Conservation (phyloP, 192 early-diverging fungal species). For the Coemansia sp. region DNA sequence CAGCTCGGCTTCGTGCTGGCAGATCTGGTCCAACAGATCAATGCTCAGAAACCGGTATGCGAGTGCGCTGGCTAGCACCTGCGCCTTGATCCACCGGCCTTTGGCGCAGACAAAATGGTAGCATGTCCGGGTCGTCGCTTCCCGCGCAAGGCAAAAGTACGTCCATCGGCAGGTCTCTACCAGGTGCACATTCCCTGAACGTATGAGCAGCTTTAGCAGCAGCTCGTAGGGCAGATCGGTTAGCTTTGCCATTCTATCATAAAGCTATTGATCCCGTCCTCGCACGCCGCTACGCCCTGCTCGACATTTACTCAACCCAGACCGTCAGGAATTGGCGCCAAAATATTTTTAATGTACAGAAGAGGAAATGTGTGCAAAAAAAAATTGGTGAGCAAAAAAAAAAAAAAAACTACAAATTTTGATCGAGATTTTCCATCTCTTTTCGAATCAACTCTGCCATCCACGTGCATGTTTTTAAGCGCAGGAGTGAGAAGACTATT, state of each 20-base stretch:
- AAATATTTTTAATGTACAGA: background rate
- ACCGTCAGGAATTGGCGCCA: background rate
- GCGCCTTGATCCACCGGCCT: conserved; percentile 29
- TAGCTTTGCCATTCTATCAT: conserved; percentile 24
- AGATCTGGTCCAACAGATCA: conserved; percentile 37
- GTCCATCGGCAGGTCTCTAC: conserved; percentile 30
- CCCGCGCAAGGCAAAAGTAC: conserved; percentile 22
- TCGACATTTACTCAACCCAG: background rate
- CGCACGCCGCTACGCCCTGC: background rate
- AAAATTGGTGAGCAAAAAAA: background rate
- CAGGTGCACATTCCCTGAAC: conserved; percentile 23
- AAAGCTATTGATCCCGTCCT: background rate
- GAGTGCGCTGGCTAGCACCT: conserved; percentile 22
- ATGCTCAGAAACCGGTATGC: conserved; percentile 30
- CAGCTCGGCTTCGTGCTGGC: conserved; percentile 21
- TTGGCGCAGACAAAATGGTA: conserved; percentile 36
- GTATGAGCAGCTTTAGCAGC: conserved; percentile 20
- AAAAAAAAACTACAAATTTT: background rate
- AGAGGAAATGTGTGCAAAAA: no score
- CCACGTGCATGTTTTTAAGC: background rate
- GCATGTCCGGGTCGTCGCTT: conserved; percentile 26
- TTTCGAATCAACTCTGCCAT: background rate
- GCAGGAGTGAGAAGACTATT: background rate
- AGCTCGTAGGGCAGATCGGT: conserved; percentile 47
- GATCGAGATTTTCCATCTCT: background rate